Base-by-base conservation (phyloP, 2,329 filamentous ascomycete species). In the Emericellopsis cladophorae region DNA sequence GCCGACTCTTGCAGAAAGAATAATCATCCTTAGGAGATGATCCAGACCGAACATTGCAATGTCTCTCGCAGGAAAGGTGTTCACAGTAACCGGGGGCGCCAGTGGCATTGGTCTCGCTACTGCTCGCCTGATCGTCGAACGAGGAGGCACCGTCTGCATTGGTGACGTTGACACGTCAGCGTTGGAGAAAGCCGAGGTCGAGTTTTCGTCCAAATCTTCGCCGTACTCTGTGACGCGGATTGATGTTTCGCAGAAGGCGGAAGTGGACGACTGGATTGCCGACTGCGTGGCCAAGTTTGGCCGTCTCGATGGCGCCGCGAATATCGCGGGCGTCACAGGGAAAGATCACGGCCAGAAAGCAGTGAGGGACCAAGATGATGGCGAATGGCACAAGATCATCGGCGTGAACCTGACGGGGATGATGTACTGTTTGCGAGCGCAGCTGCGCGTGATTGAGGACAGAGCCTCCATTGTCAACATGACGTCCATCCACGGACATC, bases 401-500 rank as follows among this genome's bases (percentile, higher is more conserved):
- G 58, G 55, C 7, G 58, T 70, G 36, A 72, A 72, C 44, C 50
- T 72, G 40, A 70, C 66, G 8, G 69, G 68, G n/a, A 64, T 59
- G 33, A 70, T 71, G 67, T 67, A 70, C 50, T 70, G 66, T 45
- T 46, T 72, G 46, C 59, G 68, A 32, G 66, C 65, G 26, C 55
- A 67, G 54, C 56, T 70, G 57, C 60, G 18, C 53, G 64, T 47
- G 34, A 51, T 57, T 38, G 48, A 42, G 23, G 47, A 58, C 31
- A 65, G 68, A 2, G 72, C 72, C 7, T 74, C 72, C 44, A 76
- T 80, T 49, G 75, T 80, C 41, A 79, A 75, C 50, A 62, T 72
- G 23, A 61, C 68, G 22, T 74, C 68, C 36, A 68, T 60, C 40
- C 55, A 59, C 40, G 55, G 56, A 24, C 49, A 70, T 29, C 66